Evolutionary conservation across 1,139 yeast species (phyloP).

Genomic region (Magnusiomyces clavatus): DNA sequence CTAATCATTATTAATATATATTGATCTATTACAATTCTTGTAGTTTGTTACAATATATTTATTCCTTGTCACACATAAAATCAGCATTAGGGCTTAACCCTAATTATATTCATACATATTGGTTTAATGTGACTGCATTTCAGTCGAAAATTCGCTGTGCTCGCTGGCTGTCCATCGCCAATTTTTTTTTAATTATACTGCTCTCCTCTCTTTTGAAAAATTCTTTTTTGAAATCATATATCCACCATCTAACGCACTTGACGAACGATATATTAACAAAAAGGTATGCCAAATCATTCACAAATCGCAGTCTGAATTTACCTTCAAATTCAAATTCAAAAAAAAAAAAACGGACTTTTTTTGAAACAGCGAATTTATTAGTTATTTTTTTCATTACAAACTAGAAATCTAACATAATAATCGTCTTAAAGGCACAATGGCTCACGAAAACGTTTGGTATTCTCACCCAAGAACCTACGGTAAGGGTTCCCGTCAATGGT

Average conservation of each 20-base stretch:
- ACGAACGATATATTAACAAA: too few species aligned
- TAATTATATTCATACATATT: too few species aligned
- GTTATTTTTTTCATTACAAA: background rate
- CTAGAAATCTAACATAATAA: background rate
- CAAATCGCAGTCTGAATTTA: background rate
- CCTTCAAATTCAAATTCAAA: background rate
- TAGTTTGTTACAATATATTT: too few species aligned
- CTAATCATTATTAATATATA: background rate
- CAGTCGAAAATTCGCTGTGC: too few species aligned
- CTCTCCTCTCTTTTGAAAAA: too few species aligned
- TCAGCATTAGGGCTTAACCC: too few species aligned
- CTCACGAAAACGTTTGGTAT: constrained; percentile 99
- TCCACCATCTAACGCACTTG: too few species aligned
- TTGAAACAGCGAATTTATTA: too few species aligned
- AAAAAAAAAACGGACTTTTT: background rate
- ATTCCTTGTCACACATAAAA: background rate
- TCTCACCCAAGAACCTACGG: constrained; percentile 99
- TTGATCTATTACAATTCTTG: background rate
- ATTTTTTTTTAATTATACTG: too few species aligned
- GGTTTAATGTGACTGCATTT: too few species aligned
- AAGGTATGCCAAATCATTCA: background rate
- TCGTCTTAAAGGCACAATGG: constrained; percentile 50
- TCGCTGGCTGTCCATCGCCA: too few species aligned
- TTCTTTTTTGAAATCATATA: too few species aligned
- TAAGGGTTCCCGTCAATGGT: constrained; percentile 99